These are phyloP conservation scores for Chenopodium album DNA, from an alignment of 148 eudicot genomes.

Conservation along the genomic window DNA sequence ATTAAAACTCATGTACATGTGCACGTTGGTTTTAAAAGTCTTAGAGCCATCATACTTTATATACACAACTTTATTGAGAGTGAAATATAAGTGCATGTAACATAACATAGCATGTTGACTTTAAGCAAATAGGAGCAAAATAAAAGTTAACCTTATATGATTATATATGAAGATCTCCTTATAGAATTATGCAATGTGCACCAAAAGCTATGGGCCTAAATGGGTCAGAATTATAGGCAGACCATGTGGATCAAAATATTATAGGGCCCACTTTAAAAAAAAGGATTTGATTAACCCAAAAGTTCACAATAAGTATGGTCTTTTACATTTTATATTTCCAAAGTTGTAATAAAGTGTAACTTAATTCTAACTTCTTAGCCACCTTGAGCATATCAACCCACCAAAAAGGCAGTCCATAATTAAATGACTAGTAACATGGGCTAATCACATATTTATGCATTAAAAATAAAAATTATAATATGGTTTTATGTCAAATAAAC, in stretches of 20 bases:
- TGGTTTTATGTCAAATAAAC: conserved; percentile 12
- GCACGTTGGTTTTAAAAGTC: too few species aligned
- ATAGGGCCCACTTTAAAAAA: conserved; percentile 46
- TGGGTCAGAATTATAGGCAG: conserved; percentile 62
- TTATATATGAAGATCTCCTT: conserved; percentile 14
- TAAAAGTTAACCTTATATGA: neutral
- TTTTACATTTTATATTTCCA: conserved; percentile 19
- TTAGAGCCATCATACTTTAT: neutral
- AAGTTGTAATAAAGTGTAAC: conserved; percentile 2
- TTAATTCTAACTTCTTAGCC: conserved; percentile 19
- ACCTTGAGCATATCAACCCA: conserved; percentile 40
- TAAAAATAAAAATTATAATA: neutral
- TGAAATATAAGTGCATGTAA: conserved; percentile 11
- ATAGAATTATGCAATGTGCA: conserved; percentile 5
- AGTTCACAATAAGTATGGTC: conserved; percentile 16
- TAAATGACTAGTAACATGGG: conserved; percentile 15
- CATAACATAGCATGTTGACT: conserved; percentile 17
- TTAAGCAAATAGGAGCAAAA: conserved; percentile 4
- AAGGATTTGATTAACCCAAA: conserved; percentile 24
- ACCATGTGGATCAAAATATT: conserved; percentile 77
- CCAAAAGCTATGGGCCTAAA: conserved; percentile 37
- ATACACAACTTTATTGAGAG: neutral
- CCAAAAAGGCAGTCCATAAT: conserved; percentile 27
- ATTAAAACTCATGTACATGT: too few species aligned
- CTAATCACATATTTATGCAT: neutral